Percentiles rank a stretch among this genome's conserved stretches.
These are phyloP conservation scores for Cystobasidiaceae sp. DNA, from an alignment of 1,284 basidiomycete genomes.

Conservation along the genomic window DNA sequence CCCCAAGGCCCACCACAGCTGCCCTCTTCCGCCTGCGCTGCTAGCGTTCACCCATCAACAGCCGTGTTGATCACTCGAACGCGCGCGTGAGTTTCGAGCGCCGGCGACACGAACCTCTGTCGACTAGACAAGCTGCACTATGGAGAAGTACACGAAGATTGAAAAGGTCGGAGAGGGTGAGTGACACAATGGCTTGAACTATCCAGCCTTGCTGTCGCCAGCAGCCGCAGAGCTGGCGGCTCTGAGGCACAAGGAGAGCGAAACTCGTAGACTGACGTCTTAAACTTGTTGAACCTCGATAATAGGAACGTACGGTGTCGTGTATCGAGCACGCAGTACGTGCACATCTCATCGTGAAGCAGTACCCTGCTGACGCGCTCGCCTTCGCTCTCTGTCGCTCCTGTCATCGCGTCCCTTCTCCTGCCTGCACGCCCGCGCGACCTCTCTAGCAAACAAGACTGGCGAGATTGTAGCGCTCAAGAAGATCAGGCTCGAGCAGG, in stretches of 20 bases:
- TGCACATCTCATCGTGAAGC: background rate
- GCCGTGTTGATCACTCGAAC: background rate
- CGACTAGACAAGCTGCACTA: background rate
- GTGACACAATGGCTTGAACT: background rate
- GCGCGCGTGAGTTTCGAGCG: background rate
- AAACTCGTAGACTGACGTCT: background rate
- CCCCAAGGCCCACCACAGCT: too few relatives aligned
- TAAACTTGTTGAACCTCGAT: too few relatives aligned
- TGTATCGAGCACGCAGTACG: conserved; percentile 73
- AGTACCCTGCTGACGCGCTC: background rate
- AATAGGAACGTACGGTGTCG: conserved; percentile 98
- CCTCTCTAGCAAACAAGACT: conserved; percentile 50
- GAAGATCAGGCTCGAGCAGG: conserved; percentile 96
- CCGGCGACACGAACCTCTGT: background rate
- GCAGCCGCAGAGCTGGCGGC: background rate
- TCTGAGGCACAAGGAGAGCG: background rate
- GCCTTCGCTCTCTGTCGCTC: background rate
- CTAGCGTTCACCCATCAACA: too few relatives aligned
- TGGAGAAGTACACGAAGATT: conserved; percentile 43
- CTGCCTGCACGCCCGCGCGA: background rate
- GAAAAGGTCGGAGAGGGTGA: conserved; percentile 43
- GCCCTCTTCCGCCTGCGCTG: too few relatives aligned
- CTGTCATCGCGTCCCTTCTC: background rate
- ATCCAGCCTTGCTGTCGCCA: background rate
- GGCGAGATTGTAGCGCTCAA: conserved; percentile 85